Percentiles rank a stretch among this genome's conserved stretches.
Conservation (phyloP, 2,329 filamentous ascomycete species). For the Xylaria sp. region DNA sequence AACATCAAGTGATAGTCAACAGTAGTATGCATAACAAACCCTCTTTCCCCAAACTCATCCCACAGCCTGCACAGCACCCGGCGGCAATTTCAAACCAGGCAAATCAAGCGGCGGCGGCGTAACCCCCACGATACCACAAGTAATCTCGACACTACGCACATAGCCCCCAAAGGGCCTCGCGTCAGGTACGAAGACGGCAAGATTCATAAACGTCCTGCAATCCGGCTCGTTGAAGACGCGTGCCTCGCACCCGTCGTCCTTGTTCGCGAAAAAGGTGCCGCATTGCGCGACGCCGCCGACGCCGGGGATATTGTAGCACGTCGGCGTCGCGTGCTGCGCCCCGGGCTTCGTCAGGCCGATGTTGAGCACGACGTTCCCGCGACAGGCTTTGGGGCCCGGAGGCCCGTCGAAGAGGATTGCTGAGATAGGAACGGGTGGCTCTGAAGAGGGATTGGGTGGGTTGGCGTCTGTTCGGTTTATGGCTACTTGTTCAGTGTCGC, state of each 20-base stretch:
- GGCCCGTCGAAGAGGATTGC: conserved; percentile 57
- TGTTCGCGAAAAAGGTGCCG: conserved; percentile 52
- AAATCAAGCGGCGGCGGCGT: conserved; percentile 46
- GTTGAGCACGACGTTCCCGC: conserved; percentile 47
- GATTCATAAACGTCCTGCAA: conserved; percentile 51
- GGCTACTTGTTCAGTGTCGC: conserved; percentile 31
- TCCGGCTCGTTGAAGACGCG: conserved; percentile 52
- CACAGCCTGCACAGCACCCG: conserved; percentile 42
- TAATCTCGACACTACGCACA: conserved; percentile 52
- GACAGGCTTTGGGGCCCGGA: conserved; percentile 53
- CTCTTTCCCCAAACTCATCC: conserved; percentile 20
- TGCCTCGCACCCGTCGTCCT: conserved; percentile 54
- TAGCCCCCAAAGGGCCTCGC: conserved; percentile 49
- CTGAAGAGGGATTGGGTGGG: conserved; percentile 35
- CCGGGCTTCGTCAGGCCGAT: conserved; percentile 47
- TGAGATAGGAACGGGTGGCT: conserved; percentile 58
- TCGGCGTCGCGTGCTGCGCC: conserved; percentile 43
- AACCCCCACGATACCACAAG: conserved; percentile 49
- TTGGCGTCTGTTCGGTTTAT: conserved; percentile 24
- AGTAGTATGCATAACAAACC: neutral
- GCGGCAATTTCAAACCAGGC: conserved; percentile 41
- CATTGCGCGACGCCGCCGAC: conserved; percentile 48
- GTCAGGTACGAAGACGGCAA: conserved; percentile 54
- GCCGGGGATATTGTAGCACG: conserved; percentile 52
- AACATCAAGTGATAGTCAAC: neutral